phyloP scores from a whole-genome alignment of 2,329 filamentous ascomycete genomes.

The Neofusicoccum laricinum region DNA sequence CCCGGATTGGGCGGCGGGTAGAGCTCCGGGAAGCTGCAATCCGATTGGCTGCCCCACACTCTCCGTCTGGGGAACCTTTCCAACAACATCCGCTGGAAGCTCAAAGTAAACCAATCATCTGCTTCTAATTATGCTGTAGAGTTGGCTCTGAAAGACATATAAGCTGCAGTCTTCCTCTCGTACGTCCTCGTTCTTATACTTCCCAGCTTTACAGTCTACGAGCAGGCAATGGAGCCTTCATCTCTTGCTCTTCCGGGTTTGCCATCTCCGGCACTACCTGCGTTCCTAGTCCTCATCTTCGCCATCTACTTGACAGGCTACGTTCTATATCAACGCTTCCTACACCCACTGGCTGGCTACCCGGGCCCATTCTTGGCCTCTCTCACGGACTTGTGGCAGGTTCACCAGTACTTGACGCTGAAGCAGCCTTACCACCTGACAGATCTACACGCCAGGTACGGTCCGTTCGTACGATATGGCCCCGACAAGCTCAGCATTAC shows the following conservation, averaged over 20 bases:
- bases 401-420: constrained; percentile 26
- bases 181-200: not conserved
- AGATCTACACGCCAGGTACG: constrained; percentile 25
- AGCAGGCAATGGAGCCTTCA: too few species aligned
- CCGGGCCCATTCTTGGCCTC: constrained; percentile 32
- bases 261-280: not conserved
- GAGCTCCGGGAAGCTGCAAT: not conserved
- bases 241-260: not conserved
- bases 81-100: too few species aligned
- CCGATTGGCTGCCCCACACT: not conserved
- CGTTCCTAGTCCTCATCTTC: not conserved
- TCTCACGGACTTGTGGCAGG: constrained; percentile 33
- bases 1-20: not conserved
- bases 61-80: too few species aligned
- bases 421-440: constrained; percentile 26
- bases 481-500: constrained; percentile 32
- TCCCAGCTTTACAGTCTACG: too few species aligned
- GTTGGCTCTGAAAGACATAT: too few species aligned
- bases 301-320: not conserved
- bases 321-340: constrained; percentile 23
- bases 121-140: not conserved
- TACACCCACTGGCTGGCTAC: constrained; percentile 29
- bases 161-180: not conserved
- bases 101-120: too few species aligned
- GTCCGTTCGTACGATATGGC: constrained; percentile 29